Evolutionary conservation across 2,329 filamentous ascomycete genomes (phyloP), one percentile per base, ranked within the genome.

Genomic region (Rhynchosporium graminicola): DNA sequence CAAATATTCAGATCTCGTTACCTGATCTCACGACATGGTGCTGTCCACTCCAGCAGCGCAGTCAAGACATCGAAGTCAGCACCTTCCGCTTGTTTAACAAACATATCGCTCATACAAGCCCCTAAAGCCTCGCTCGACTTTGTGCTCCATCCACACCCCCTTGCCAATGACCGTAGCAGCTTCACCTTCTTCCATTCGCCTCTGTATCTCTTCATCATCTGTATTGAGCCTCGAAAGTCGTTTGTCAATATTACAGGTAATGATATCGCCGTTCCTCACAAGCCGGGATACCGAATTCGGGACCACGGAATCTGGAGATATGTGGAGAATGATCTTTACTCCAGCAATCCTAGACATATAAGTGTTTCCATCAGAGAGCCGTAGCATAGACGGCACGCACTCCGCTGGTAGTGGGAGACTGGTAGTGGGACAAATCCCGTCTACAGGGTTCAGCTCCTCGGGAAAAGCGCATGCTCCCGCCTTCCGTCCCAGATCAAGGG

Each of bases 1-100:
- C 1, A 20, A 20, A 20, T 20, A 20, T 20, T 20, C 20, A 20
- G 20, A 20, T 20, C 20, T 20, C 20, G 20, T 20, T 20, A 20
- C 20, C 20, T 20, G 20, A 20, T 20, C 20, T 20, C 20, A 20
- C 20, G 20, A 20, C 20, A 20, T 20, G 20, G 31, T 31, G 2
- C 43, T 46, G 52, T 48, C 47, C 51, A 63, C 65, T 3, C 79
- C 79, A 28, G 69, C 70, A 2, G 20, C 20, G 82, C 81, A 1
- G 78, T 85, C 59, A 88, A 72, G 62, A 88, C 87, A 64, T 84
- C 83, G 74, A 88, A 87, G 70, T 88, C 84, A 0, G 79, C 83
- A 0, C 85, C 85, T 65, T 87, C 78, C 0, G 85, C 85, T 71
- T 87, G 83, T 20, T 84, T 86, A 20, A 20, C 1, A 1, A 0